phyloP scores from a whole-genome alignment of 2,329 filamentous ascomycete species.

The Epichloe elymi region DNA sequence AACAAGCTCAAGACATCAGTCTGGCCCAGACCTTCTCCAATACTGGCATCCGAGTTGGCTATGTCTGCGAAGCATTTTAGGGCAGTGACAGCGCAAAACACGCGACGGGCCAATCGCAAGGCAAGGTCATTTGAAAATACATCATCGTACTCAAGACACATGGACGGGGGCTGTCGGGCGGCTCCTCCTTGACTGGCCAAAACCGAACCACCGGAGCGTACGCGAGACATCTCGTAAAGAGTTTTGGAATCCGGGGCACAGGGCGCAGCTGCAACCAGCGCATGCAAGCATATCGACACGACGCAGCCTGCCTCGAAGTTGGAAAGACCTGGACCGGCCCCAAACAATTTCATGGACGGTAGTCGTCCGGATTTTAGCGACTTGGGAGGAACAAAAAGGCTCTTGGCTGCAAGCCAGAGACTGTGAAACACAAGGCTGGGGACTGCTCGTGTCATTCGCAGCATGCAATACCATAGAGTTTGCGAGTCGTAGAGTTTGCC shows the following conservation, averaged over 20 bases:
- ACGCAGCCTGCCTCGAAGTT: slow-evolving; percentile 38
- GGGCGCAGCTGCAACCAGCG: slow-evolving; percentile 45
- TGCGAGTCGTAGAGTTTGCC: slow-evolving; percentile 45
- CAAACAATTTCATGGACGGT: slow-evolving; percentile 5
- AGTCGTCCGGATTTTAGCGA: slow-evolving; percentile 27
- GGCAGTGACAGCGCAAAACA: slow-evolving; percentile 44
- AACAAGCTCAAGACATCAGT: slow-evolving; percentile 34
- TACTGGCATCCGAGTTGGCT: slow-evolving; percentile 21
- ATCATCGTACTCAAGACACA: slow-evolving; percentile 50
- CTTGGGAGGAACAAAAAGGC: slow-evolving; percentile 46
- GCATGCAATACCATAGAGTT: slow-evolving; percentile 49
- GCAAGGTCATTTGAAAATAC: slow-evolving; percentile 48
- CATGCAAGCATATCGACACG: slow-evolving; percentile 49
- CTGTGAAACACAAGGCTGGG: slow-evolving; percentile 49
- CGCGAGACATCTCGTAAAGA: slow-evolving; percentile 46
- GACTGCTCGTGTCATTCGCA: slow-evolving; percentile 42
- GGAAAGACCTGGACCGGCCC: slow-evolving; percentile 13
- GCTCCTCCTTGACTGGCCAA: slow-evolving; percentile 32
- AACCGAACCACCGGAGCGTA: slow-evolving; percentile 40
- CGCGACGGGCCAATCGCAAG: slow-evolving; percentile 41
- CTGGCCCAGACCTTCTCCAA: slow-evolving; percentile 18
- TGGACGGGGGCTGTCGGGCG: slow-evolving; percentile 30
- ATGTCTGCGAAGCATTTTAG: slow-evolving; percentile 38
- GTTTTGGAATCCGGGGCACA: slow-evolving; percentile 32
- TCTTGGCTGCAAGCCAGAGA: slow-evolving; percentile 47